Conservation (phyloP, 768 basidiomycete species). For the Cystobasidium ongulense region DNA sequence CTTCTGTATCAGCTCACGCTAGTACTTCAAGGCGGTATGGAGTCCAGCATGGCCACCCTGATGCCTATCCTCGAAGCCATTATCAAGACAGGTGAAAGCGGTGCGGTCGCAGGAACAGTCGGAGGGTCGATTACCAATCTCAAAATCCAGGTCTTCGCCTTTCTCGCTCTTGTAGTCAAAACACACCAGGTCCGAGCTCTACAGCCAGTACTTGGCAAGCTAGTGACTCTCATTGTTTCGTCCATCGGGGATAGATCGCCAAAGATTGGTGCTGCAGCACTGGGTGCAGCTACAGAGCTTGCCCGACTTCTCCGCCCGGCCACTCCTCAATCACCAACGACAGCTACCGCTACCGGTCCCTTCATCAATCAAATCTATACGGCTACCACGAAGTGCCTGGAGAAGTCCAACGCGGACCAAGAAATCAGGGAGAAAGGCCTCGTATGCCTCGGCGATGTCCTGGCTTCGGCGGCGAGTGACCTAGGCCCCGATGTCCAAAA, state of each 20-base stretch:
- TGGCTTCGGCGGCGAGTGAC: slow-evolving; percentile 70
- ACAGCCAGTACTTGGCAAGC: slow-evolving; percentile 54
- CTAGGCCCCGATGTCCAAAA: slow-evolving; percentile 24
- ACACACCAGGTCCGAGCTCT: slow-evolving; percentile 60
- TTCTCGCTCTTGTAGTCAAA: slow-evolving; percentile 74
- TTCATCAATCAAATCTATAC: slow-evolving; percentile 61
- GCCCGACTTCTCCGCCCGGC: slow-evolving; percentile 64
- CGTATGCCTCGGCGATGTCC: slow-evolving; percentile 72
- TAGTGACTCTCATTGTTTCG: slow-evolving; percentile 68
- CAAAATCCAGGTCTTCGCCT: slow-evolving; percentile 73
- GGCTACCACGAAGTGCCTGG: slow-evolving; percentile 62
- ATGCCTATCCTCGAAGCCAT: slow-evolving; percentile 47
- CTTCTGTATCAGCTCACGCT: slow-evolving; percentile 66
- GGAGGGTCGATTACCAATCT: slow-evolving; percentile 67
- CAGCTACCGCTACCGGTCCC: slow-evolving; percentile 39
- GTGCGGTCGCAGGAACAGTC: slow-evolving; percentile 39
- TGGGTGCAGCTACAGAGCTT: slow-evolving; percentile 76
- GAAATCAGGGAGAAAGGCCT: slow-evolving; percentile 79
- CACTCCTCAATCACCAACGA: slow-evolving; percentile 46
- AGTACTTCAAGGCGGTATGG: slow-evolving; percentile 74
- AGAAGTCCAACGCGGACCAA: slow-evolving; percentile 75
- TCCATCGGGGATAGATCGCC: slow-evolving; percentile 75
- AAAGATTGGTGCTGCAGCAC: slow-evolving; percentile 75
- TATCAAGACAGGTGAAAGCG: slow-evolving; percentile 39
- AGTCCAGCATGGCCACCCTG: slow-evolving; percentile 60